A percentile compares a stretch with the other conserved stretches of the same genome.
phyloP scores from a whole-genome alignment of 805 yeast species.

The Candida glaebosa region DNA sequence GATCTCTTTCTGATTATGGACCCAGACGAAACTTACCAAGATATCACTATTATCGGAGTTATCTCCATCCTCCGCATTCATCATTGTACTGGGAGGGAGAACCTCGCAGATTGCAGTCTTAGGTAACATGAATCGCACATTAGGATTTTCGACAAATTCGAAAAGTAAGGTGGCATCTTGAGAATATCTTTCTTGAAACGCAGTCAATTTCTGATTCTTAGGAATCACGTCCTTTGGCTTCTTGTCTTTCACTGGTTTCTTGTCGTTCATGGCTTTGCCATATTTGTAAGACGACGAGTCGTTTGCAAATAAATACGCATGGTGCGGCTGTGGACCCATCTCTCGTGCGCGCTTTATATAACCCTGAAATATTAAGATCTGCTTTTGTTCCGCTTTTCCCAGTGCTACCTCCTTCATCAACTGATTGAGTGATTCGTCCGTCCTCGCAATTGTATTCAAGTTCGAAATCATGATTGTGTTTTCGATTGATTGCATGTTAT shows the following conservation, averaged over 20 bases:
- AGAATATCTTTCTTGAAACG: conserved; percentile 71
- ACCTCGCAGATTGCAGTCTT: conserved; percentile 72
- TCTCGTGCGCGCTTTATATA: conserved; percentile 75
- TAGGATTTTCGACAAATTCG: conserved; percentile 79
- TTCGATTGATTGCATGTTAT: conserved; percentile 52
- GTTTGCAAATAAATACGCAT: conserved; percentile 25
- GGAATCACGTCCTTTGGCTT: conserved; percentile 17
- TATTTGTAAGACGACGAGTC: conserved; percentile 15
- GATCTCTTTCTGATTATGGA: conserved; percentile 49
- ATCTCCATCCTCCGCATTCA: conserved; percentile 20
- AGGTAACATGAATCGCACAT: conserved; percentile 72
- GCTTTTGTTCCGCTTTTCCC: conserved; percentile 69
- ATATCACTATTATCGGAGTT: conserved; percentile 31
- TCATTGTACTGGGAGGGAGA: conserved; percentile 20
- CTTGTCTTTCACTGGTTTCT: conserved; percentile 17
- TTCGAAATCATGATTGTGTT: conserved; percentile 82
- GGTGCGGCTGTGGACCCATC: conserved; percentile 58
- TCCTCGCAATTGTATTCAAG: conserved; percentile 76
- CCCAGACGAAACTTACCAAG: conserved; percentile 45
- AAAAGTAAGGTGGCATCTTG: conserved; percentile 71
- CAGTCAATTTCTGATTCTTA: conserved; percentile 60
- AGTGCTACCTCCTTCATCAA: conserved; percentile 86
- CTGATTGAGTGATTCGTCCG: conserved; percentile 60
- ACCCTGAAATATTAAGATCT: conserved; percentile 74
- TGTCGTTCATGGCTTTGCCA: conserved; percentile 17